Percentiles rank a stretch among this genome's conserved stretches.
Evolutionary conservation across 805 yeast genomes (phyloP).

Genomic region (Starmerella floris): DNA sequence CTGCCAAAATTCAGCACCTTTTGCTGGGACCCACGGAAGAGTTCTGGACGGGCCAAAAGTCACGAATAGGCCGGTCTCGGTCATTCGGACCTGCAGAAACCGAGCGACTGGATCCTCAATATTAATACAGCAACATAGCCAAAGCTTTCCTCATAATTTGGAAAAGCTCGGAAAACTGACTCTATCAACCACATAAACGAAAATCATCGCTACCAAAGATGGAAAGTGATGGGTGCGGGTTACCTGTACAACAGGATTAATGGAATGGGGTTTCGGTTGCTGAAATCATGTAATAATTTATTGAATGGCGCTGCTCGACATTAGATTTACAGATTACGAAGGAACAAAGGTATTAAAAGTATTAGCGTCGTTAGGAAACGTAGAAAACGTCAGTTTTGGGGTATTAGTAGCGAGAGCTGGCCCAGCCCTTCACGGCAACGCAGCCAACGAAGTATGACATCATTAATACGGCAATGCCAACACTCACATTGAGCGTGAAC

Average conservation of each 20-base stretch:
- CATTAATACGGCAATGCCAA: slow-evolving; percentile 61
- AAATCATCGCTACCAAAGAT: no score
- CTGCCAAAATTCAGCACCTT: slow-evolving; percentile 24
- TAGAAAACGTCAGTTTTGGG: neutral
- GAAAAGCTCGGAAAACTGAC: no score
- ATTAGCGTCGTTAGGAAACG: neutral
- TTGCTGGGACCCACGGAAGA: slow-evolving; percentile 24
- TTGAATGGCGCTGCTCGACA: neutral
- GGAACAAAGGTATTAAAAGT: neutral
- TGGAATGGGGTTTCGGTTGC: no score
- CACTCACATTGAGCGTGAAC: slow-evolving; percentile 80
- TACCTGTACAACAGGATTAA: no score
- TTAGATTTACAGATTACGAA: no score
- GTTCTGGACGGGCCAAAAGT: slow-evolving; percentile 27
- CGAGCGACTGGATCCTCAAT: slow-evolving; percentile 7
- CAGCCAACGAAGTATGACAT: slow-evolving; percentile 82
- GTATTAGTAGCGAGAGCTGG: slow-evolving; percentile 9
- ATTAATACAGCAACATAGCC: no score
- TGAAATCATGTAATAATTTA: no score
- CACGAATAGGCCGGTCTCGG: slow-evolving; percentile 13
- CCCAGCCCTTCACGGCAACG: slow-evolving; percentile 33
- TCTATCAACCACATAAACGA: no score
- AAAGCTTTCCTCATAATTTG: no score
- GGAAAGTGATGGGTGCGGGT: no score
- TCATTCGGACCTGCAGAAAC: slow-evolving; percentile 19